These are phyloP conservation scores for Russula sp. DNA, from an alignment of 768 basidiomycete species.

Conservation along the genomic window DNA sequence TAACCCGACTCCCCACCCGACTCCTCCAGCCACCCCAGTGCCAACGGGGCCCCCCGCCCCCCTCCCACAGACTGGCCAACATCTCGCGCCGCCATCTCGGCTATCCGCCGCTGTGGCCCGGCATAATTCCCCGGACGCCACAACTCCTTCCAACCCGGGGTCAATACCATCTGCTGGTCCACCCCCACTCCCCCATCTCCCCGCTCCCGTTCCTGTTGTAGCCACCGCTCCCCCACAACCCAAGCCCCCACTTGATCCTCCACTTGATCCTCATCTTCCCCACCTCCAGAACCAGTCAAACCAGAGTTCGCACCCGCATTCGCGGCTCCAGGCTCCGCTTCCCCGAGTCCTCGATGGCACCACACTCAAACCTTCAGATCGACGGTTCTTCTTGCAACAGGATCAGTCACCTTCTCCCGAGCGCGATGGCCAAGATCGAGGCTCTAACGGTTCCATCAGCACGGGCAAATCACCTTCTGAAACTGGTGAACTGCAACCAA, in stretches of 20 bases:
- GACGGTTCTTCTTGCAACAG: constrained; percentile 40
- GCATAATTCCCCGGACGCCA: constrained; percentile 10
- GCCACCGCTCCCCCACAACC: background rate
- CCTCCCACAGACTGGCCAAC: constrained; percentile 27
- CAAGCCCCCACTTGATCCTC: background rate
- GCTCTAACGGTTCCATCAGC: constrained; percentile 28
- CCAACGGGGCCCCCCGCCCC: constrained; percentile 24
- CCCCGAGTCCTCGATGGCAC: constrained; percentile 25
- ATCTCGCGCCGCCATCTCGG: constrained; percentile 26
- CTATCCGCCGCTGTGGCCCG: constrained; percentile 20
- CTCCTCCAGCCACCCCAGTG: constrained; percentile 64
- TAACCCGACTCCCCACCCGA: constrained; percentile 71
- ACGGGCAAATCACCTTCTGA: constrained; percentile 27
- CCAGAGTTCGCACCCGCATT: background rate
- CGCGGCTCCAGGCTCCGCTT: background rate
- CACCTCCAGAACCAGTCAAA: background rate
- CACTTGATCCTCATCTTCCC: background rate
- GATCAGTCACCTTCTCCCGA: constrained; percentile 37
- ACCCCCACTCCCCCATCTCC: constrained; percentile 34
- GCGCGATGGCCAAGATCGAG: constrained; percentile 23
- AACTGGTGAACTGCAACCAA: constrained; percentile 28
- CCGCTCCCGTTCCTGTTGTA: constrained; percentile 28
- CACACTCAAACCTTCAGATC: constrained; percentile 33
- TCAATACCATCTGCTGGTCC: constrained; percentile 28
- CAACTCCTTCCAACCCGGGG: constrained; percentile 18